Evolutionary conservation across 75 land plant genomes (phyloP).

Genomic region (Sequoia sempervirens): DNA sequence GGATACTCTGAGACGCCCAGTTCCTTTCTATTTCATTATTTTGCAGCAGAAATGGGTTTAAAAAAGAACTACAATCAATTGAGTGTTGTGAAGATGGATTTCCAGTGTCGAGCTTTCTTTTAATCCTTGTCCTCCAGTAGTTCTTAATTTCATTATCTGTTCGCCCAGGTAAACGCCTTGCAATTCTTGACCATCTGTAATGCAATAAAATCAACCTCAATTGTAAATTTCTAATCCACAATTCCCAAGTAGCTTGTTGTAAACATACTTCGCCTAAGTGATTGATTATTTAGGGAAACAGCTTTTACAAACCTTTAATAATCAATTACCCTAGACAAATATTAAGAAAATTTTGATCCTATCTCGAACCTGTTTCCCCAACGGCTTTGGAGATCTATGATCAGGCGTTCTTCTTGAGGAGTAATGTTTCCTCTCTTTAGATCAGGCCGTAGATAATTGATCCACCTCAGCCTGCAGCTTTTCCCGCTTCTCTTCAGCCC

Average conservation of each 20-base stretch:
- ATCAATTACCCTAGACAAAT: no score
- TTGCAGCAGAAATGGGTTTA: background rate
- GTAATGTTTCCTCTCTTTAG: conserved; percentile 18
- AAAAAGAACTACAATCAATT: background rate
- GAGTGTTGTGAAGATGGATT: background rate
- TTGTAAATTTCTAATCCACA: background rate
- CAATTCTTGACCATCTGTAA: background rate
- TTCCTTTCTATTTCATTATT: background rate
- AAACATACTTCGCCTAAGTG: background rate
- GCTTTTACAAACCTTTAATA: no score
- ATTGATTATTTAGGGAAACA: background rate
- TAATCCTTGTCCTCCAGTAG: background rate
- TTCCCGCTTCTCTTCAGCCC: conserved; percentile 16
- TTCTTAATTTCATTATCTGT: background rate
- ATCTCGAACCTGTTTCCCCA: conserved; percentile 20
- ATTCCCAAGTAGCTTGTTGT: background rate
- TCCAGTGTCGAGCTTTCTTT: background rate
- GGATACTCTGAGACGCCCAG: no score
- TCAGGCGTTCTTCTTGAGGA: conserved; percentile 14
- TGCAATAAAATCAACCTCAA: background rate
- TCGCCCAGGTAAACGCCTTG: background rate
- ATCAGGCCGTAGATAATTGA: conserved; percentile 20
- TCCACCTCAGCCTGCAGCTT: conserved; percentile 20
- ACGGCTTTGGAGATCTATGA: conserved; percentile 16
- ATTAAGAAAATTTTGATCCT: background rate